Percentiles rank a stretch among this genome's conserved stretches.
Evolutionary conservation across 805 yeast species (phyloP).

Genomic region (Cyberlindnera galapagoensis): DNA sequence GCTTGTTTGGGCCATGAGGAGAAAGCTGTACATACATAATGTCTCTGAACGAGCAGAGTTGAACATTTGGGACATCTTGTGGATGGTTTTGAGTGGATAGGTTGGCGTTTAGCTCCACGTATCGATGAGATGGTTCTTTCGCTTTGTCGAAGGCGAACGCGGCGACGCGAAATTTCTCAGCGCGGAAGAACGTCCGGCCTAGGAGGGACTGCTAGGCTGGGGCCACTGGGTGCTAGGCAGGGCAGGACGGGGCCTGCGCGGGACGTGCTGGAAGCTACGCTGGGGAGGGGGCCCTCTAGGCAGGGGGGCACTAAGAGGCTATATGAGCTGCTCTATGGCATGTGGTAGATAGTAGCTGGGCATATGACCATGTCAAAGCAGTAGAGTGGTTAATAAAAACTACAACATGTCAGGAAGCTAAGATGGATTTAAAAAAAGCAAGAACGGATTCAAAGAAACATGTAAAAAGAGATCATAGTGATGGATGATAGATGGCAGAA

Average conservation of each 20-base stretch:
- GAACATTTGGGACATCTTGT: constrained; percentile 44
- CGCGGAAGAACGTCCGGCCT: no score
- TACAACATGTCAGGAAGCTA: no score
- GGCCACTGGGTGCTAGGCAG: constrained; percentile 13
- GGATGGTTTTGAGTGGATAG: constrained; percentile 1
- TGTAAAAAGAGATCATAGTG: not conserved
- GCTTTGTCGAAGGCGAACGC: not conserved
- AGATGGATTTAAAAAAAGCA: not conserved
- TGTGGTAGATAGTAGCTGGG: no score
- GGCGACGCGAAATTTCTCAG: constrained; percentile 11
- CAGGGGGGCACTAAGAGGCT: no score
- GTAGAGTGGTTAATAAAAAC: no score
- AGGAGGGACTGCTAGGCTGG: no score
- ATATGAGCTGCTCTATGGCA: no score
- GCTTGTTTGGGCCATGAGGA: not conserved
- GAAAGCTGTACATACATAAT: constrained; percentile 42
- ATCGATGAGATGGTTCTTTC: not conserved
- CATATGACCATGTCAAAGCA: no score
- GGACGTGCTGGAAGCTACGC: constrained; percentile 6
- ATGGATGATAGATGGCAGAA: not conserved
- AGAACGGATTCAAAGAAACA: not conserved
- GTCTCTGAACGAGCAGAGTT: constrained; percentile 87
- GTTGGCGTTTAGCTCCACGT: no score
- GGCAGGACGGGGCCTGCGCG: not conserved
- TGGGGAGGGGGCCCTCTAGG: no score